phyloP scores from a whole-genome alignment of 306 rosid species.

The Sechiopsis laciniata region DNA sequence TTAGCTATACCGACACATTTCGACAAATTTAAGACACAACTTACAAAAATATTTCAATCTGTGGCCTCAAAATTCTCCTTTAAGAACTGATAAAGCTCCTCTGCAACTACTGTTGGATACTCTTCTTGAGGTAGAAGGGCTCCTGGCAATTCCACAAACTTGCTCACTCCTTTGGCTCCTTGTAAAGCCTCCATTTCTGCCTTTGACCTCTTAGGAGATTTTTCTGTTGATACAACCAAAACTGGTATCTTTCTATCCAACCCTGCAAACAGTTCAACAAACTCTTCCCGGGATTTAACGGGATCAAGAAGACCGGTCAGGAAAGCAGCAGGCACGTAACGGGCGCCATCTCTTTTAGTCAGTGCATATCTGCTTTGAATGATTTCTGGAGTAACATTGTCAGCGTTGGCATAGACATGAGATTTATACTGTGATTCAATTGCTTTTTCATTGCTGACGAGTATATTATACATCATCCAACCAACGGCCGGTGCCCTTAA shows the following conservation, averaged over 20 bases:
- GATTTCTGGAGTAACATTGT: conserved; percentile 66
- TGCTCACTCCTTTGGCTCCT: conserved; percentile 77
- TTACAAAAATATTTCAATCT: conserved; percentile 2
- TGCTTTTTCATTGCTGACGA: conserved; percentile 83
- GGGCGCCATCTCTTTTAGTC: conserved; percentile 79
- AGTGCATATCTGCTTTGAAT: conserved; percentile 70
- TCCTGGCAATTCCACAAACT: conserved; percentile 82
- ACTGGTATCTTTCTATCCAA: conserved; percentile 64
- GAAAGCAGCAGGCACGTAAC: conserved; percentile 83
- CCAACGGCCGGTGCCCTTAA: conserved; percentile 92
- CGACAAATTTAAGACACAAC: neutral
- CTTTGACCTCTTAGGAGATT: conserved; percentile 86
- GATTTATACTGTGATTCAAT: conserved; percentile 90
- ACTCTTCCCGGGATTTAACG: conserved; percentile 71
- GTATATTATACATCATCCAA: conserved; percentile 95
- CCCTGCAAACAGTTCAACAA: conserved; percentile 64
- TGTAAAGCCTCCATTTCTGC: conserved; percentile 93
- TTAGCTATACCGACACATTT: neutral
- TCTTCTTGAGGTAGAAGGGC: conserved; percentile 98
- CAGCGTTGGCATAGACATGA: conserved; percentile 81
- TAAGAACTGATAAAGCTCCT: conserved; percentile 76
- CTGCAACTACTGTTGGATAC: conserved; percentile 63
- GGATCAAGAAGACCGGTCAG: conserved; percentile 76
- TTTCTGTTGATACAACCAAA: conserved; percentile 59
- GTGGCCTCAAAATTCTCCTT: conserved; percentile 36